Evolutionary conservation across 2,329 filamentous ascomycete species (phyloP).

Genomic region (Whalleya microplaca): DNA sequence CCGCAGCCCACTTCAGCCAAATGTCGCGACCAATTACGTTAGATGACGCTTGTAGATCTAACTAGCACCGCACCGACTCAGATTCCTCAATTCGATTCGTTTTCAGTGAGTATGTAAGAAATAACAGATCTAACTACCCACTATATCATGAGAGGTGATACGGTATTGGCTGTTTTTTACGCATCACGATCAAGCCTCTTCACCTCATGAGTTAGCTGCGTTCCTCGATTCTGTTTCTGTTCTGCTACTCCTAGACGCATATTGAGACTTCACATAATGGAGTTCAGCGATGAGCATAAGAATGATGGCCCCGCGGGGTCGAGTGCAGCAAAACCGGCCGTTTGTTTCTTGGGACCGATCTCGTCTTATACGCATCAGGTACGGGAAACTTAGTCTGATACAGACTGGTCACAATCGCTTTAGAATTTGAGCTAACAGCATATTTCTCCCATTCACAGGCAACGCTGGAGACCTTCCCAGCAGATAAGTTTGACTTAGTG

Average conservation of each 20-base stretch:
- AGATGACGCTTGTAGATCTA: neutral
- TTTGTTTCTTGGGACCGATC: constrained; percentile 54
- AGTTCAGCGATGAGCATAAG: constrained; percentile 2
- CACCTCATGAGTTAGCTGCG: neutral
- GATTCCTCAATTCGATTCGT: too few species aligned
- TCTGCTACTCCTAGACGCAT: neutral
- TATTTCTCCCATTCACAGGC: constrained; percentile 41
- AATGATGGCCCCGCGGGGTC: constrained; percentile 1
- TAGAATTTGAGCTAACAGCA: constrained; percentile 3
- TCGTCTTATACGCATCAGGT: constrained; percentile 58
- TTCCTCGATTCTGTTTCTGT: neutral
- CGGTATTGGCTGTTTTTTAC: neutral
- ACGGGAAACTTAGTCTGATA: constrained; percentile 20
- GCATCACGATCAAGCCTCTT: neutral
- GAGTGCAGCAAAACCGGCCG: constrained; percentile 41
- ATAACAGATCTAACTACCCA: neutral
- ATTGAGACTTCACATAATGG: constrained; percentile 18
- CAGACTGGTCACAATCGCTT: neutral
- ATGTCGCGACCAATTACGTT: neutral
- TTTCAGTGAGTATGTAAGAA: neutral
- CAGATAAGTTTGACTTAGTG: constrained; percentile 50
- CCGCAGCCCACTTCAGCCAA: neutral
- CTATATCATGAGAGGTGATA: neutral
- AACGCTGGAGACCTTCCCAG: constrained; percentile 51
- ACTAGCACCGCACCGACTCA: too few species aligned